Evolutionary conservation across 1,284 basidiomycete genomes (phyloP).

Genomic region (Golubevia sp.): DNA sequence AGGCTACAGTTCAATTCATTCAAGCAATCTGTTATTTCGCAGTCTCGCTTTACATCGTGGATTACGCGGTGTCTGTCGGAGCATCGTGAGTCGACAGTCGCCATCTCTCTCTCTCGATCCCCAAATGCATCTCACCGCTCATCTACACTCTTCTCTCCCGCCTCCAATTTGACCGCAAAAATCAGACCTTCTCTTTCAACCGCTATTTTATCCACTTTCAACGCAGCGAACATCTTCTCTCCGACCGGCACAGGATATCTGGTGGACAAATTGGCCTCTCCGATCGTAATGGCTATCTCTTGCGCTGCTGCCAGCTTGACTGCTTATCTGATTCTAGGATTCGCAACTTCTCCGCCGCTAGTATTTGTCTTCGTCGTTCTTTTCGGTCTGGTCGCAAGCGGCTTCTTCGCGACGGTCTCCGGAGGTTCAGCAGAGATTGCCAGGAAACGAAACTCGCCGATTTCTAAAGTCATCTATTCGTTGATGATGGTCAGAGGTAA

Average conservation of each 20-base stretch:
- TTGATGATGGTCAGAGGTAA: background rate
- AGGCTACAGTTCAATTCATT: conserved; percentile 6
- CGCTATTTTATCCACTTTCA: conserved; percentile 38
- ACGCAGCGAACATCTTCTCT: conserved; percentile 32
- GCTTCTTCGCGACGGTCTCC: conserved; percentile 3
- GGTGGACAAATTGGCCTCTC: conserved; percentile 28
- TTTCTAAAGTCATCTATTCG: background rate
- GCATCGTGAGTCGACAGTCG: too few relatives aligned
- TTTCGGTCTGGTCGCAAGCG: conserved; percentile 23
- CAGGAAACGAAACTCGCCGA: background rate
- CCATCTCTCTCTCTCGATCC: too few relatives aligned
- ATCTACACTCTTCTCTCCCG: too few relatives aligned
- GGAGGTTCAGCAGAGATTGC: background rate
- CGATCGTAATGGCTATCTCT: conserved; percentile 29
- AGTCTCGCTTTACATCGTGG: conserved; percentile 37
- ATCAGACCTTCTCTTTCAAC: conserved; percentile 21
- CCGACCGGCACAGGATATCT: conserved; percentile 29
- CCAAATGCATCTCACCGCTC: too few relatives aligned
- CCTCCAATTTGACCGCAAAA: too few relatives aligned
- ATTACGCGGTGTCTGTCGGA: conserved; percentile 32
- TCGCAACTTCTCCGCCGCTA: conserved; percentile 29
- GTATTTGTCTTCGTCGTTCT: conserved; percentile 36
- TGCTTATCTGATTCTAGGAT: conserved; percentile 34
- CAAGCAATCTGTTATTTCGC: conserved; percentile 38
- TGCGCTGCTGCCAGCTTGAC: conserved; percentile 22